Evolutionary conservation across 2,329 filamentous ascomycete genomes (phyloP).

Genomic region (Emmonsiellopsis sp.): DNA sequence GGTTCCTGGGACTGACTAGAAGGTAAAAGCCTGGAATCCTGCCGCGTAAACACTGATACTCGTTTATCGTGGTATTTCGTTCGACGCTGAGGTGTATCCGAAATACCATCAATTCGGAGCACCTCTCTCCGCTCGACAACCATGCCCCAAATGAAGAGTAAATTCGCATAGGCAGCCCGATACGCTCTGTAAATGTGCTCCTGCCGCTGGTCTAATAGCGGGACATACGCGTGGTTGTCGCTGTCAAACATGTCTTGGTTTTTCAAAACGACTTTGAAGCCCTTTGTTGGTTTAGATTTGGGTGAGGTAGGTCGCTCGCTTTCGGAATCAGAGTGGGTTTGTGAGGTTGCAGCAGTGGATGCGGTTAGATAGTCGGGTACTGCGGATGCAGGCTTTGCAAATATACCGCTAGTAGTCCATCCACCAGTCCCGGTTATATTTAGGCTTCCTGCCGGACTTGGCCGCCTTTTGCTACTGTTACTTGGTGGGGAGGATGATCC

Average conservation of each 20-base stretch:
- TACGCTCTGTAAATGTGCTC: constrained; percentile 43
- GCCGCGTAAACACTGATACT: neutral
- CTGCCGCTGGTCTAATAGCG: constrained; percentile 42
- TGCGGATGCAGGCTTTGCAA: constrained; percentile 17
- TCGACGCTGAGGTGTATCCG: constrained; percentile 14
- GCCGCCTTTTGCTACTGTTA: constrained; percentile 25
- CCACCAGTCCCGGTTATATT: constrained; percentile 19
- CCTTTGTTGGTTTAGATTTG: constrained; percentile 16
- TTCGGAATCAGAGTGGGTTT: constrained; percentile 28
- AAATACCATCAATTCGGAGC: constrained; percentile 44
- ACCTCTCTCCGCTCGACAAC: constrained; percentile 47
- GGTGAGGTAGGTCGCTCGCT: constrained; percentile 23
- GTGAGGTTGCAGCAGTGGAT: constrained; percentile 20
- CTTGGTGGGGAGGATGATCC: constrained; percentile 33
- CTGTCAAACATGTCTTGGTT: constrained; percentile 49
- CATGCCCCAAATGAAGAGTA: constrained; percentile 51
- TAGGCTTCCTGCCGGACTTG: constrained; percentile 27
- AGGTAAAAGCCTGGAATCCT: neutral
- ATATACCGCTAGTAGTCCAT: constrained; percentile 19
- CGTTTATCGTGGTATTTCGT: constrained; percentile 2
- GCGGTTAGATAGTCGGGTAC: constrained; percentile 22
- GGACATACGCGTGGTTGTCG: constrained; percentile 36
- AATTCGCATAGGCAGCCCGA: constrained; percentile 47
- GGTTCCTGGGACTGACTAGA: neutral
- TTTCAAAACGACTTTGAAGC: constrained; percentile 43